Conservation (phyloP, 768 basidiomycete genomes). For the Megacollybia marginata region DNA sequence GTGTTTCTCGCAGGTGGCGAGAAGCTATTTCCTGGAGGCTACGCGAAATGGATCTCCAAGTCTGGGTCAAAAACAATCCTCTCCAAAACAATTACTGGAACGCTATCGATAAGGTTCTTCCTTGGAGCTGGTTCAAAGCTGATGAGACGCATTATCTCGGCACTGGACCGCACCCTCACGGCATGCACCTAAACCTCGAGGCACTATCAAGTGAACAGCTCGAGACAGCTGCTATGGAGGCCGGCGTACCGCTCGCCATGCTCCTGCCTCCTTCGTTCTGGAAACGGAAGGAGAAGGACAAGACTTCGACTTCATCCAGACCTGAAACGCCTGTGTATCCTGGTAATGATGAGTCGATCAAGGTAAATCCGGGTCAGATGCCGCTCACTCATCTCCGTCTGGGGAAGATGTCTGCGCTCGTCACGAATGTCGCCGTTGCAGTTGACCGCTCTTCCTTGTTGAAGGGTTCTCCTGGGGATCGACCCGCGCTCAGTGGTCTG, state of each 20-base stretch:
- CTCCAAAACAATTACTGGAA: background rate
- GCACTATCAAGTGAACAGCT: constrained; percentile 49
- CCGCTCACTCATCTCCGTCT: constrained; percentile 50
- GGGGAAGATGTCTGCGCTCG: constrained; percentile 48
- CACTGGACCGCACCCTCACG: constrained; percentile 25
- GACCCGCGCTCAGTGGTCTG: background rate
- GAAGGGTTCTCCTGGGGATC: background rate
- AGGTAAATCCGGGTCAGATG: constrained; percentile 7
- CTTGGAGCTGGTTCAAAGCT: constrained; percentile 9
- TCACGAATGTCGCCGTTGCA: constrained; percentile 44
- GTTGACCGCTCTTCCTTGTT: constrained; percentile 17
- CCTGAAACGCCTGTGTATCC: no score
- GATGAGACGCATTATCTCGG: constrained; percentile 9
- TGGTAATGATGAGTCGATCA: constrained; percentile 1
- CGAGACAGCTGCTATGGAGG: constrained; percentile 59
- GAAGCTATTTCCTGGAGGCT: constrained; percentile 60
- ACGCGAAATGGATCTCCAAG: constrained; percentile 34
- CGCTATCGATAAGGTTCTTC: constrained; percentile 6
- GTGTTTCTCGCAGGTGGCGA: constrained; percentile 48
- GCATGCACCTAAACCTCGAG: constrained; percentile 57
- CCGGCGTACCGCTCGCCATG: constrained; percentile 50
- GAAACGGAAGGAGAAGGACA: background rate
- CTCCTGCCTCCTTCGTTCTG: constrained; percentile 37
- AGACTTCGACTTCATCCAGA: no score
- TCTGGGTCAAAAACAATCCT: constrained; percentile 44